Evolutionary conservation across 78 protist genomes (phyloP), one percentile per base, ranked within the genome.

Genomic region (Thecamonas trahens): DNA sequence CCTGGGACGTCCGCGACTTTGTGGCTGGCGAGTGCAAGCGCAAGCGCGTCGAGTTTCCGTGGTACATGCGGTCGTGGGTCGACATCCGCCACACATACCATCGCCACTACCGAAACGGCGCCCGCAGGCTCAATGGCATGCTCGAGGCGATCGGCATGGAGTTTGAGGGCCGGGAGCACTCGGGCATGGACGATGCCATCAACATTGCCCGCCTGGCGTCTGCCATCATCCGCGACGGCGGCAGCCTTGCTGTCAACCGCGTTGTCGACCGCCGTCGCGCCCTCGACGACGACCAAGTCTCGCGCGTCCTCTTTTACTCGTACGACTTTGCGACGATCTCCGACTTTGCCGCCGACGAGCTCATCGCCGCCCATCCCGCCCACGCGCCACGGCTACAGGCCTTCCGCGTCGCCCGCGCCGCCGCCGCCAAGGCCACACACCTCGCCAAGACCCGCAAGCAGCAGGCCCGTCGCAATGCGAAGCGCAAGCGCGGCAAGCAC

Each of bases 141-240:
- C 53, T 68, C 13, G 15, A 17, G 7, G 32, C 2, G 18, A 34
- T 72, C 18, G 59, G 68, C 17, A 1, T 82, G 29, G 6, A 18
- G 40, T 39, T 75, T 26, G 81, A 50, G 26, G 87, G 87, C 5
- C 53, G 85, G 40, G 57, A 58, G 14, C 87, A 82, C 55, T 45
- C 68, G 13, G 87, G 87, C 22, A 70, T 77, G 18, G 87, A 82
- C 71, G 87, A 82, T 29, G 13, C 72, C 28, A 37, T 67, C 44
- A 82, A 82, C 55, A 82, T 82, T n/a, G 59, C 80, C 2, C n/a
- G 31, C n/a, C 9, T 50, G 9, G 31, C n/a, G 7, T 13, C 9
- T 50, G 9, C 7, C 7, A 50, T 50, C 28, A 7, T 22, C 9
- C n/a, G 57, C 15, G 57, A 50, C 17, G 57, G 57, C 57, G 7